phyloP scores from a whole-genome alignment of 2,329 filamentous ascomycete species.

The Verticillium nubilum region DNA sequence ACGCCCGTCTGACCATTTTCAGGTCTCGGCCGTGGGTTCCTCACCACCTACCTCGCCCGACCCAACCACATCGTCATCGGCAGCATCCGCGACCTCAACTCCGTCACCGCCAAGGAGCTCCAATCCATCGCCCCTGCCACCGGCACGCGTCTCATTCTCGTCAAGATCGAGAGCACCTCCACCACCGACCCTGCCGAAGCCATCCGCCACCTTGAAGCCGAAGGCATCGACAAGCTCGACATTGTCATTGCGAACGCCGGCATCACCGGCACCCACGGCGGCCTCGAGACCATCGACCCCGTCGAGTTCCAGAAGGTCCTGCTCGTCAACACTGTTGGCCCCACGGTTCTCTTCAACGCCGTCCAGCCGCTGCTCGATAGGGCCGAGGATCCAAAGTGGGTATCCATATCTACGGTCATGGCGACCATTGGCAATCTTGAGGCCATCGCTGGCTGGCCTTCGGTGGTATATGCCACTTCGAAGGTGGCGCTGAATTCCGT shows the following conservation, averaged over 20 bases:
- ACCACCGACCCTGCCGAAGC: conserved; percentile 26
- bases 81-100: conserved; percentile 24
- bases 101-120: conserved; percentile 21
- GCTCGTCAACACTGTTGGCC: conserved; percentile 27
- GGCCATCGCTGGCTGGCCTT: conserved; percentile 8
- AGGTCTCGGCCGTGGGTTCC: conserved; percentile 28
- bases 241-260: conserved; percentile 49
- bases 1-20: conserved; percentile 18
- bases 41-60: conserved; percentile 32
- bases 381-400: conserved; percentile 17
- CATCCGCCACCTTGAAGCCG: conserved; percentile 20
- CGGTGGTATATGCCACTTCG: conserved; percentile 20
- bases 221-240: conserved; percentile 36
- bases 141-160: conserved; percentile 30
- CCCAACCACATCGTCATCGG: conserved; percentile 49
- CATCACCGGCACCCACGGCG: conserved; percentile 24
- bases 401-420: conserved; percentile 18
- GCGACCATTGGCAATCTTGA: conserved; percentile 17
- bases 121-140: conserved; percentile 25
- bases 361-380: conserved; percentile 18
- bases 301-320: conserved; percentile 31
- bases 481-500: conserved; percentile 26
- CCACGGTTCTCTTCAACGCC: conserved; percentile 15
- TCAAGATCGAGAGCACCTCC: conserved; percentile 34
- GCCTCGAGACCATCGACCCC: conserved; percentile 24